Base-by-base conservation (phyloP, 2,329 filamentous ascomycete species). In the Penicillium freii region DNA sequence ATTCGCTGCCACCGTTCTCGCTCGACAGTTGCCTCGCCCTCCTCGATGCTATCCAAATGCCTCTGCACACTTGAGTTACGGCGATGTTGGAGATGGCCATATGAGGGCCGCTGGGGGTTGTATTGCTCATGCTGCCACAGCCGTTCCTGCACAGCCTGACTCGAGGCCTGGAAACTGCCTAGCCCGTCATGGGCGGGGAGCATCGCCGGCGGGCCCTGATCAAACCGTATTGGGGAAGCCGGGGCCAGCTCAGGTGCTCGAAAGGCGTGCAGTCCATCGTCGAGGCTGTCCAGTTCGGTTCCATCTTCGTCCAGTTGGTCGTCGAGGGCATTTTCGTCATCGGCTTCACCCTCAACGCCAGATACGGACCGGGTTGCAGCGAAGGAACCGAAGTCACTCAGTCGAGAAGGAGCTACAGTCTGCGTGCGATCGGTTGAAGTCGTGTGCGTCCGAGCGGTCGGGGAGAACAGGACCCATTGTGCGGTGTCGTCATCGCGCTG, bases 391-490 rank as follows among this genome's bases (percentile, higher is more conserved):
- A 93, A 84, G 72, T 93, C 91, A 73, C 90, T 95, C 53, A 89
- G 78, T 59, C 85, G 86, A 39, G 90, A 94, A 61, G 85, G 83
- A 38, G 88, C 89, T 29, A 86, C 80, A 43, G 85, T 89, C 73
- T 71, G 84, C 64, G 78, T 92, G 71, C 75, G 86, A 78, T 78
- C 83, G 69, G 74, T 90, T 73, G 73, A 84, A 46, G 86, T 85
- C 38, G 90, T 86, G 58, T 83, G 86, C 44, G 87, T 90, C 51
- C 87, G 82, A 60, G 88, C 87, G 5, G 86, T 86, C 1, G 91
- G 91, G 8, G 92, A 90, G 80, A 99, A 99, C 63, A 99, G 85
- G 54, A 97, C 89, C 94, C 94, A 99, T 83, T 96, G 93, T 75
- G 94, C 89, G 13, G 90, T 88, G 63, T 92, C 88, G 60, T 90